Conservation (phyloP, 164 flowering plant species). For the Macadamia tetraphylla region DNA sequence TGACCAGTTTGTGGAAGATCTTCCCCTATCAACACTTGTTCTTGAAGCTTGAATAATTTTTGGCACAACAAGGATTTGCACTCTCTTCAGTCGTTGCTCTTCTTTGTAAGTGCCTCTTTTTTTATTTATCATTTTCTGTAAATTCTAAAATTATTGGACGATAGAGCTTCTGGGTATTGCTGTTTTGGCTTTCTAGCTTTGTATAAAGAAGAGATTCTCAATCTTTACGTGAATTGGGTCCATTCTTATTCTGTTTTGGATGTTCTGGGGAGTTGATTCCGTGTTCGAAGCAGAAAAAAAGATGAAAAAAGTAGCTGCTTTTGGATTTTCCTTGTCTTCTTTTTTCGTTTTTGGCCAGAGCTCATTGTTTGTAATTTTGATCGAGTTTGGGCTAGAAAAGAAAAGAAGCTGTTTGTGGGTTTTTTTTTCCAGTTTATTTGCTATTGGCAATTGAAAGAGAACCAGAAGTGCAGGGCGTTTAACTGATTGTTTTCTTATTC, state of each 20-base stretch:
- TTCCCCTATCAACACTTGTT: too few relatives aligned
- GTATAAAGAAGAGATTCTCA: background rate
- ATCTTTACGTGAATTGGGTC: background rate
- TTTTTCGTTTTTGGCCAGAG: background rate
- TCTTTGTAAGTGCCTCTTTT: background rate
- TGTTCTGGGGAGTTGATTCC: too few relatives aligned
- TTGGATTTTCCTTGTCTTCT: background rate
- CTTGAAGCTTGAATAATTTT: background rate
- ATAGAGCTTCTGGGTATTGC: background rate
- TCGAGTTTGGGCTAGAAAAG: background rate
- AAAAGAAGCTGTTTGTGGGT: background rate
- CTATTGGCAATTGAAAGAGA: background rate
- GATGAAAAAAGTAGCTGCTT: background rate
- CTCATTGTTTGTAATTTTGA: background rate
- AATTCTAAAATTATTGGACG: background rate
- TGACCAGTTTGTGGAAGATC: too few relatives aligned
- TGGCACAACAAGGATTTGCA: background rate
- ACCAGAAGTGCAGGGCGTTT: background rate
- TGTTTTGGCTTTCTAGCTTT: background rate
- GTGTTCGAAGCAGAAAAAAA: background rate
- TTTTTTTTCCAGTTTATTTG: background rate
- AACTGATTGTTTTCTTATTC: background rate
- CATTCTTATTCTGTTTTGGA: background rate
- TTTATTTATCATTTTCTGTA: background rate
- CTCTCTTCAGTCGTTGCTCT: background rate